Base-by-base conservation (phyloP, 352 stramenopile genomes). In the Globisporangium nunn region DNA sequence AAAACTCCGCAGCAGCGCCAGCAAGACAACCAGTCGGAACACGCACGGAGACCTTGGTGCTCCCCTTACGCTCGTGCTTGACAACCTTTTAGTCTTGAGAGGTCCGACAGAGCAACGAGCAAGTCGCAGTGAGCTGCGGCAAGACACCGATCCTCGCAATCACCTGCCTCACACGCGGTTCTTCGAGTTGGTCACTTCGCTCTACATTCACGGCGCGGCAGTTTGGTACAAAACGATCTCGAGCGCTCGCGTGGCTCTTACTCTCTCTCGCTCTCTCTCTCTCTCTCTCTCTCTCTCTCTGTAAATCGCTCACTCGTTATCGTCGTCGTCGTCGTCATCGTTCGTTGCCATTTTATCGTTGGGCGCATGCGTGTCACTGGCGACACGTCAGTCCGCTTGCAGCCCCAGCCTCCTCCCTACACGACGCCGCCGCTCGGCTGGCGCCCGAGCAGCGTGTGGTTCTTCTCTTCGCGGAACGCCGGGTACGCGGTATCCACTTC, bases 341-440 rank as follows among this genome's bases (percentile, higher is more conserved):
- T 37, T 8, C 23, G 37, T 39, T 11, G 33, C 33, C 33, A 37
- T 37, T 8, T 5, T 37, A 37, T 37, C 33, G 33, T 37, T 37
- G 33, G 23, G 33, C 33, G 6, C 33, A 37, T 8, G 0, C 10
- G 33, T 5, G 33, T 8, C 33, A 11, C 33, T 37, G 33, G 33
- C 33, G 33, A 37, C 33, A 8, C 33, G 33, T 8, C 23, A 23
- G 23, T 23, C 33, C 10, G 33, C 33, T 37, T 37, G 33, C 23
- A 37, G 33, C 3, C 6, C 33, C 10, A 37, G 33, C 10, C 31
- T 37, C 33, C 33, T 39, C 41, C 48, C 70, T 81, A 89, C 40
- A 89, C 79, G 41, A 89, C 79, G 10, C 79, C 79, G 12, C 79
- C 79, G 56, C 77, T 87, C 0, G 75, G 71, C 69, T 86, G 79